Evolutionary conservation across 2,329 filamentous ascomycete genomes (phyloP).

Genomic region (Arachnopeziza araneosa): DNA sequence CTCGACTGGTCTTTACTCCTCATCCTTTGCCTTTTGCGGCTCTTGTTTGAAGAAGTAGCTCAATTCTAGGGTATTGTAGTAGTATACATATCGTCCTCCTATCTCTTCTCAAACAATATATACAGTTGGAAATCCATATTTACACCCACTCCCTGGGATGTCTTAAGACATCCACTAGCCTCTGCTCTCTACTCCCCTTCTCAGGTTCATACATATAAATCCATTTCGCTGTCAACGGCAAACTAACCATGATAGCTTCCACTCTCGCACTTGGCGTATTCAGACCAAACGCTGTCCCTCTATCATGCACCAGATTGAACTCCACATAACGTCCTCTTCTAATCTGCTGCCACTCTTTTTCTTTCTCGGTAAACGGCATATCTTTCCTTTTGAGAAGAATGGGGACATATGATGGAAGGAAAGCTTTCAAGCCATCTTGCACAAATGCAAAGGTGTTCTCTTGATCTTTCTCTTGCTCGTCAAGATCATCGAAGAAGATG

Average conservation of each 20-base stretch:
- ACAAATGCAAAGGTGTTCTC: constrained; percentile 89
- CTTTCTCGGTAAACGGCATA: constrained; percentile 77
- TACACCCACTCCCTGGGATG: constrained; percentile 64
- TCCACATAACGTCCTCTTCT: constrained; percentile 94
- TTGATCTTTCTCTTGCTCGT: constrained; percentile 77
- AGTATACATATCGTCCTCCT: constrained; percentile 3
- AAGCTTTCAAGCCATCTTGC: constrained; percentile 77
- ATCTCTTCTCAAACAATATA: background rate
- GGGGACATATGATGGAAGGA: constrained; percentile 85
- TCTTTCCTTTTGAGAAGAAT: constrained; percentile 86
- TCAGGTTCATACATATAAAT: constrained; percentile 89
- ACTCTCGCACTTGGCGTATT: constrained; percentile 88
- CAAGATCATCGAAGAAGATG: constrained; percentile 98
- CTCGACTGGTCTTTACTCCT: no score
- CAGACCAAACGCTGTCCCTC: constrained; percentile 88
- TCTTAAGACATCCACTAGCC: constrained; percentile 67
- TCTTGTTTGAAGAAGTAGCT: background rate
- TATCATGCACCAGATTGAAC: constrained; percentile 96
- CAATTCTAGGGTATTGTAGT: background rate
- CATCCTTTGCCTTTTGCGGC: no score
- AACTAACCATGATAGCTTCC: constrained; percentile 96
- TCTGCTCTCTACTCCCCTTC: constrained; percentile 69
- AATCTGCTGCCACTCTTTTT: constrained; percentile 97
- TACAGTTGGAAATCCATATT: background rate
- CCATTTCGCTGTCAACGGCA: constrained; percentile 90